Base-by-base conservation (phyloP, 2,329 filamentous ascomycete species). In the Teratosphaeriaceae sp. region DNA sequence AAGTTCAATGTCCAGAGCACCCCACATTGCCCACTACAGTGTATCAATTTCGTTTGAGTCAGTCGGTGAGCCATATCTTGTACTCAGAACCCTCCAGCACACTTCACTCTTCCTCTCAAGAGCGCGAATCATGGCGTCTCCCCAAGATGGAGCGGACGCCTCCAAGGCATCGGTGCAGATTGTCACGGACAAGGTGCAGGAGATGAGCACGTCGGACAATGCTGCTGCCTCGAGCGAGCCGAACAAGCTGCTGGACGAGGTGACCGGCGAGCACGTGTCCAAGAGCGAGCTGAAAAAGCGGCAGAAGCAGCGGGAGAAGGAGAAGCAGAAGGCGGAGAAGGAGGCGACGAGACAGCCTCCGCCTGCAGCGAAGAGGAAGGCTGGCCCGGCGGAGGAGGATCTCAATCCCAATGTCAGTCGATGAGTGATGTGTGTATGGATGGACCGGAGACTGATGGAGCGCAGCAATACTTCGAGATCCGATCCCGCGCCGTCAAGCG, bases 381-480 rank as follows among this genome's bases (percentile, higher is more conserved):
- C 77, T 63, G 71, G 75, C 49, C 75, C 70, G 34, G 70, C 71
- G 45, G 76, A 79, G 55, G 79, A 84, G 48, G 85, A 88, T 63
- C 64, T 87, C 59, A 85, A 79, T 54, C 82, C 82, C 34, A 87
- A 86, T 63, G 82, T 84, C 60, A 62, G 75, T 72, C 22, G 30
- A 21, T n/a, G n/a, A n/a, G n/a, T n/a, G n/a, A n/a, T n/a, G n/a
- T n/a, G 16, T 18, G 24, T 22, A 12, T 22, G 12, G 31, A 13
- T n/a, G n/a, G n/a, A n/a, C n/a, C n/a, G n/a, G 18, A 23, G 26
- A 31, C 3, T 8, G n/a, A 36, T 36, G 35, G 24, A 41, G 19
- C 44, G 12, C 58, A 84, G 79, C 82, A 86, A 82, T 98, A 97
- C 74, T 96, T 95, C 65, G 92, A 98, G 72, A 94, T 97, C 63